Evolutionary conservation across 179 eudicot genomes (phyloP).

Genomic region (Beta corolliflora): DNA sequence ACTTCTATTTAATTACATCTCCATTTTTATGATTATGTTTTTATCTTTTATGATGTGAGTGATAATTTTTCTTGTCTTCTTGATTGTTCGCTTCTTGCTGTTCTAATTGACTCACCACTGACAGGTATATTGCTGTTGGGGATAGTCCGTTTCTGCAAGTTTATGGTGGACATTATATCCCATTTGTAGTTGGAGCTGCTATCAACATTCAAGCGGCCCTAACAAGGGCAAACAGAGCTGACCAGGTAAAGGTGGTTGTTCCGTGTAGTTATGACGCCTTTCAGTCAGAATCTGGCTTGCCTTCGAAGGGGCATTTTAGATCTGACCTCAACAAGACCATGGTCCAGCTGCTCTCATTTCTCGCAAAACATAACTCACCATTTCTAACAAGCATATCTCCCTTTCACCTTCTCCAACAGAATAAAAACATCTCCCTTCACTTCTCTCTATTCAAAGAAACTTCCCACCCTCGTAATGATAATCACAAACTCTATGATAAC

Average conservation of each 20-base stretch:
- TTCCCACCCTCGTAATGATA: slow-evolving; percentile 62
- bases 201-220: slow-evolving; percentile 73
- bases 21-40: too few relatives aligned
- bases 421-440: slow-evolving; percentile 64
- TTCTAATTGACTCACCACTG: slow-evolving; percentile 6
- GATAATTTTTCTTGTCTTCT: not conserved
- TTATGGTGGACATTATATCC: slow-evolving; percentile 60
- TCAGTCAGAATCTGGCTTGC: slow-evolving; percentile 58
- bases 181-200: slow-evolving; percentile 80
- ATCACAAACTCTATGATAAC: slow-evolving; percentile 58
- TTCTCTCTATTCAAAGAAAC: slow-evolving; percentile 66
- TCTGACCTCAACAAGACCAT: slow-evolving; percentile 74
- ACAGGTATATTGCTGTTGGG: slow-evolving; percentile 83
- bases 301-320: slow-evolving; percentile 74
- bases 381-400: slow-evolving; percentile 67
- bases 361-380: slow-evolving; percentile 63
- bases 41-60: not conserved
- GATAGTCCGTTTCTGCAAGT: slow-evolving; percentile 74
- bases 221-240: slow-evolving; percentile 55
- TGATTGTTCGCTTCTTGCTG: not conserved
- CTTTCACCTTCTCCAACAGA: slow-evolving; percentile 58
- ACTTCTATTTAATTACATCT: too few relatives aligned
- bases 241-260: slow-evolving; percentile 62
- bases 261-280: slow-evolving; percentile 84
- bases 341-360: slow-evolving; percentile 65